A percentile compares a stretch with the other conserved stretches of the same genome.
Conservation (phyloP, 495 filamentous ascomycete species). For the Aspergillus homomorphus region DNA sequence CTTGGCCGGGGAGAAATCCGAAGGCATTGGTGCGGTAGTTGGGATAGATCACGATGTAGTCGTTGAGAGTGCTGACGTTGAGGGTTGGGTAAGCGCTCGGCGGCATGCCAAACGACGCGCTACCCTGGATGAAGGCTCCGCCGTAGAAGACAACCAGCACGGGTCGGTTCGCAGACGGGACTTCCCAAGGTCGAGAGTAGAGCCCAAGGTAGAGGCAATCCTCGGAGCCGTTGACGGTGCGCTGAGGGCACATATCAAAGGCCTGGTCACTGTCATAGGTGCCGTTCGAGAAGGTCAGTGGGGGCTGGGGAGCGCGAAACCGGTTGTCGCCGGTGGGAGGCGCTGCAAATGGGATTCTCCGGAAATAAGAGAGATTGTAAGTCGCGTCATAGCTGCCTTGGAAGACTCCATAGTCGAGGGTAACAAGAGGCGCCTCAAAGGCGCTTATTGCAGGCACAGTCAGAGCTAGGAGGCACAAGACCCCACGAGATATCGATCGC, state of each 20-base stretch:
- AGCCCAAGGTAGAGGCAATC: slow-evolving; percentile 61
- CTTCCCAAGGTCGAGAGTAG: slow-evolving; percentile 55
- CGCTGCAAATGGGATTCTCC: slow-evolving; percentile 58
- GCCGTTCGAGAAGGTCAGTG: slow-evolving; percentile 41
- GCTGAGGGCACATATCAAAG: slow-evolving; percentile 58
- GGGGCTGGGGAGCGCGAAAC: slow-evolving; percentile 55
- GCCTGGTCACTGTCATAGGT: slow-evolving; percentile 54
- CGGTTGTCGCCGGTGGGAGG: slow-evolving; percentile 53
- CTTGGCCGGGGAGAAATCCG: slow-evolving; percentile 53
- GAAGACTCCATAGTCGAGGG: slow-evolving; percentile 57
- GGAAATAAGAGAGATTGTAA: slow-evolving; percentile 54
- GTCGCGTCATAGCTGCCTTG: slow-evolving; percentile 50
- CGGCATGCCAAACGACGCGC: slow-evolving; percentile 50
- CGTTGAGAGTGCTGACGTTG: slow-evolving; percentile 43
- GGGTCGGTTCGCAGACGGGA: slow-evolving; percentile 39
- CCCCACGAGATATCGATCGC: neutral
- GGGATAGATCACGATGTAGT: slow-evolving; percentile 52
- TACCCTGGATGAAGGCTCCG: slow-evolving; percentile 59
- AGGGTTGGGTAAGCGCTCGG: slow-evolving; percentile 56
- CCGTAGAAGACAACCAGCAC: slow-evolving; percentile 61
- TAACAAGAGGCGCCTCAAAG: slow-evolving; percentile 27
- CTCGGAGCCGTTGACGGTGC: slow-evolving; percentile 57
- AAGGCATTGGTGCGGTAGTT: slow-evolving; percentile 60
- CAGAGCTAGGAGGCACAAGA: slow-evolving; percentile 10
- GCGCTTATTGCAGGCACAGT: slow-evolving; percentile 10